Percentiles rank a stretch among this genome's conserved stretches.
Evolutionary conservation across 768 basidiomycete species (phyloP).

Genomic region (Pulveroboletus ravenelii): DNA sequence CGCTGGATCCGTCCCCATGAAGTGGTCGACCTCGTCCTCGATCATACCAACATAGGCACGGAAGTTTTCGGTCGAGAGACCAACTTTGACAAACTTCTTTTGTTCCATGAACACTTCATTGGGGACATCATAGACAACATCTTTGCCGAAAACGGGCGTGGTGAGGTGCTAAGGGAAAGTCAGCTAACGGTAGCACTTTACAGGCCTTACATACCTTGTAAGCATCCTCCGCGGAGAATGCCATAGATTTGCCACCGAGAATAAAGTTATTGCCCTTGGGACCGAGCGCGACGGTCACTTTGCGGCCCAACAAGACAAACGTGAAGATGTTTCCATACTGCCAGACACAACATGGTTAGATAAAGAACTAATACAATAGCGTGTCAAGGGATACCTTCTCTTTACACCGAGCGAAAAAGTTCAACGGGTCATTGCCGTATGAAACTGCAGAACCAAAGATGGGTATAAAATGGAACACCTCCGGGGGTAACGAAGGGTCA

Average conservation of each 20-base stretch:
- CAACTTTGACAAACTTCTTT: constrained; percentile 97
- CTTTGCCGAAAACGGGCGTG: constrained; percentile 94
- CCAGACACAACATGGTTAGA: neutral
- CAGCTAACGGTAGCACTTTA: neutral
- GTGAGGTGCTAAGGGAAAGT: constrained; percentile 64
- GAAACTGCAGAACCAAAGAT: constrained; percentile 81
- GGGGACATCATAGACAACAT: constrained; percentile 95
- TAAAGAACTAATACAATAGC: neutral
- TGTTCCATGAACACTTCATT: constrained; percentile 98
- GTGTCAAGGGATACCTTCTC: constrained; percentile 58
- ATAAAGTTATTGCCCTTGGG: constrained; percentile 92
- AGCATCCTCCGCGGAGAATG: constrained; percentile 93
- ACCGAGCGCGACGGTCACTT: constrained; percentile 86
- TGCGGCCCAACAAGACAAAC: constrained; percentile 84
- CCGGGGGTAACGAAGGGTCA: constrained; percentile 71
- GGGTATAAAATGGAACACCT: constrained; percentile 92
- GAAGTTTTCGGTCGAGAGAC: constrained; percentile 89
- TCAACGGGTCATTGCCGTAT: constrained; percentile 92
- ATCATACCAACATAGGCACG: constrained; percentile 79
- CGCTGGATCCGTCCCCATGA: constrained; percentile 57
- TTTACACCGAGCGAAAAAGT: constrained; percentile 74
- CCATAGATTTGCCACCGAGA: constrained; percentile 87
- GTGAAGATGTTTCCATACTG: constrained; percentile 98
- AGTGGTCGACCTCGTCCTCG: constrained; percentile 68
- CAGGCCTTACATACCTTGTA: constrained; percentile 65